Evolutionary conservation across 1,139 yeast species (phyloP).

Genomic region (Debaryomyces udenii): DNA sequence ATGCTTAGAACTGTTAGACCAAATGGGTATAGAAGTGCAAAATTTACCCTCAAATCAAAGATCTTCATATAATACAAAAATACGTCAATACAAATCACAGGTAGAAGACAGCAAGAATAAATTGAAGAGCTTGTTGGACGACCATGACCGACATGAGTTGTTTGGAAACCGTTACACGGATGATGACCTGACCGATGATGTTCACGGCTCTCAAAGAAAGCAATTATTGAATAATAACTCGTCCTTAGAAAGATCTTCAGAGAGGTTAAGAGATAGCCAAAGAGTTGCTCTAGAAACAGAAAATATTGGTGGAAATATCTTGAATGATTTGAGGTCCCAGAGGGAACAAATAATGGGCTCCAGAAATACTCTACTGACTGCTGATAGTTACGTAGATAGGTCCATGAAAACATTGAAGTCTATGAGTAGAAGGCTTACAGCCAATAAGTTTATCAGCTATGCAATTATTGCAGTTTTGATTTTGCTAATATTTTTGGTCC

Average conservation of each 20-base stretch:
- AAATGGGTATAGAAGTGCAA: conserved; percentile 79
- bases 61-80: conserved; percentile 66
- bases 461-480: conserved; percentile 93
- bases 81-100: conserved; percentile 67
- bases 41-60: conserved; percentile 74
- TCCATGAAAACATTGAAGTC: conserved; percentile 83
- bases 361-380: conserved; percentile 81
- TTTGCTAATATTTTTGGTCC: conserved; percentile 77
- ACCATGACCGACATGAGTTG: conserved; percentile 65
- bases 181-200: conserved; percentile 33
- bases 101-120: conserved; percentile 59
- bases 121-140: conserved; percentile 56
- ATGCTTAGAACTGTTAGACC: conserved; percentile 77
- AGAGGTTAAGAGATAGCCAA: conserved; percentile 84
- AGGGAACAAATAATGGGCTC: conserved; percentile 89
- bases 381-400: conserved; percentile 91
- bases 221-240: conserved; percentile 79
- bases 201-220: conserved; percentile 74
- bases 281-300: conserved; percentile 93
- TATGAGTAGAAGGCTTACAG: conserved; percentile 95
- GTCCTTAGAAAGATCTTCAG: conserved; percentile 79
- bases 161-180: conserved; percentile 60
- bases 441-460: conserved; percentile 88
- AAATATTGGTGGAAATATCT: conserved; percentile 84
- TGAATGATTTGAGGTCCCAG: conserved; percentile 88